These are phyloP conservation scores for Cutaneotrichosporon sp. DNA, from an alignment of 1,284 basidiomycete genomes.

Conservation along the genomic window DNA sequence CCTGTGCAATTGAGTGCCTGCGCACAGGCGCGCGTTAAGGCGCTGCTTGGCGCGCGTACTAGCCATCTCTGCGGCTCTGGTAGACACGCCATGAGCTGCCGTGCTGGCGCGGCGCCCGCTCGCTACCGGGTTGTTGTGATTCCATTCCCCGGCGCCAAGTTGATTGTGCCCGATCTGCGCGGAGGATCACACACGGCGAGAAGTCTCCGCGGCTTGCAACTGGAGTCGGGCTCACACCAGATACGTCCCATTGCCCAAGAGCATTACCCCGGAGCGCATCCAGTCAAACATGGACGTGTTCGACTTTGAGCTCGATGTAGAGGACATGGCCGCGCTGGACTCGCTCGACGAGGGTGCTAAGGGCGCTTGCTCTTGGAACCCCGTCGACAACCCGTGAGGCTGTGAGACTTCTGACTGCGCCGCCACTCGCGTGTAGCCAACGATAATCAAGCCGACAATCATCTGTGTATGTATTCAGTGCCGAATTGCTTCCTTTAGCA, in stretches of 20 bases:
- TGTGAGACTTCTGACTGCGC: background rate
- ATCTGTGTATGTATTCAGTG: background rate
- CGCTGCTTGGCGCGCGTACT: background rate
- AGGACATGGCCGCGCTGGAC: conserved; percentile 66
- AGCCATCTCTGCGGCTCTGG: background rate
- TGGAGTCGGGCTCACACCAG: conserved; percentile 45
- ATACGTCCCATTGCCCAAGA: conserved; percentile 73
- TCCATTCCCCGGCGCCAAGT: background rate
- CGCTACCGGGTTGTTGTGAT: background rate
- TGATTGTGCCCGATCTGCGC: background rate
- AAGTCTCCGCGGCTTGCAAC: background rate
- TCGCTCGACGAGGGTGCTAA: conserved; percentile 63
- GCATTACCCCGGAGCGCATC: conserved; percentile 66
- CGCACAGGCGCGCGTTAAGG: background rate
- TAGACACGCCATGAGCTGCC: background rate
- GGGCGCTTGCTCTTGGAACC: conserved; percentile 69
- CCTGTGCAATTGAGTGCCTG: background rate
- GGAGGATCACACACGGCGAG: background rate
- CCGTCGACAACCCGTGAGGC: conserved; percentile 55
- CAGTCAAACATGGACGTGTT: conserved; percentile 67
- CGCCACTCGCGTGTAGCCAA: background rate
- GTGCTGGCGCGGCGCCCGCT: background rate
- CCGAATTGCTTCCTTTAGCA: background rate
- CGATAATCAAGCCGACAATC: background rate
- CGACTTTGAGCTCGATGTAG: conserved; percentile 64